Evolutionary conservation across 2,329 filamentous ascomycete genomes (phyloP), one percentile per base, ranked within the genome.

Genomic region (Microdochium trichocladiopsis): DNA sequence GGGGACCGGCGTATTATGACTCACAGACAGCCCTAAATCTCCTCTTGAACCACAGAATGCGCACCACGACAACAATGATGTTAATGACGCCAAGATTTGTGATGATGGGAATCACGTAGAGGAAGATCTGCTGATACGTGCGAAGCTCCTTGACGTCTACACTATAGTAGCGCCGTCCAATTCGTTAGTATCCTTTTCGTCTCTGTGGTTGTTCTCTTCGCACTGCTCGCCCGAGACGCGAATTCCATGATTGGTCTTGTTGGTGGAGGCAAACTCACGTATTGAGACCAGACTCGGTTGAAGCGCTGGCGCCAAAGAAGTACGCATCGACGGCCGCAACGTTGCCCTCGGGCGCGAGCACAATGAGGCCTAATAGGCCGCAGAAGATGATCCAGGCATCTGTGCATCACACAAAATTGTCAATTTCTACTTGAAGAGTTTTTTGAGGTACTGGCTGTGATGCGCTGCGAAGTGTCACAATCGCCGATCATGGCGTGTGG

Each of bases 251-350:
- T 18, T 47, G 41, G 22, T 18, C 41, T 18, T 8, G 22, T 18
- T 47, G 25, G 12, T 22, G 51, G 18, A 11, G 3, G 11, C 9
- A 33, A 33, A 63, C 70, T 48, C 53, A 78, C 73, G 73, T 71
- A 55, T 78, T 79, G 23, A 80, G 60, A 0, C 77, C 77, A 0
- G 76, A 77, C 56, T 76, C 73, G 4, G 76, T 79, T 1, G 72
- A 72, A 2, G 69, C 68, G 58, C 75, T 78, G 53, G 68, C 70
- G 16, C 75, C 74, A 36, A 78, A 74, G 61, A 78, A 76, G 60
- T 72, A 77, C 22, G 73, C 69, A 63, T 80, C 76, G 21, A 77
- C 63, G 0, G 69, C 70, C 3, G 56, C 55, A 4, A 75, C 47
- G 51, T 74, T 75, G 25, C 70, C 69, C 49, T 66, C 61, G 1